A percentile compares a stretch with the other conserved stretches of the same genome.
Evolutionary conservation across 2,329 filamentous ascomycete genomes (phyloP).

Genomic region (Xylaria sp.): DNA sequence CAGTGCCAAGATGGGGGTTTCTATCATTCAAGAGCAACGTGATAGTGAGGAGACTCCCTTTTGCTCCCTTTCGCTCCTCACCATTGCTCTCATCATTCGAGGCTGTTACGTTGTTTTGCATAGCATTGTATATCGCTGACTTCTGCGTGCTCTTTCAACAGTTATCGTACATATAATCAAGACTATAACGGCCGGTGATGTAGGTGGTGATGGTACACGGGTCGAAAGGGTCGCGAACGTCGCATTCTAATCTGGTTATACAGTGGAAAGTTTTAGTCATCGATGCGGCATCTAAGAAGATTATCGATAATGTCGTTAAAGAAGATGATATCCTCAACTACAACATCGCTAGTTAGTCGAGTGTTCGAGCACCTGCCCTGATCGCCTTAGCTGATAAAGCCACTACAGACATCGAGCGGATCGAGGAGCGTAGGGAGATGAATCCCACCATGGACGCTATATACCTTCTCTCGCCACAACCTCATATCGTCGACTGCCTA

Average conservation of each 20-base stretch:
- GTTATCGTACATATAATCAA: slow-evolving; percentile 81
- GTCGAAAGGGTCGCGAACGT: not conserved
- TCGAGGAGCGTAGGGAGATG: slow-evolving; percentile 84
- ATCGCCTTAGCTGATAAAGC: slow-evolving; percentile 42
- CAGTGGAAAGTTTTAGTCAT: slow-evolving; percentile 98
- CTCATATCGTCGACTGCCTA: slow-evolving; percentile 92
- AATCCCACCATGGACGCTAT: slow-evolving; percentile 95
- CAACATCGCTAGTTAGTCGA: slow-evolving; percentile 86
- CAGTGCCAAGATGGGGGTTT: slow-evolving; percentile 79
- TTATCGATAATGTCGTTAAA: slow-evolving; percentile 90
- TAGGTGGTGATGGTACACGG: slow-evolving; percentile 57
- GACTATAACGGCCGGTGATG: slow-evolving; percentile 82
- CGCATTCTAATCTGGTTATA: slow-evolving; percentile 21
- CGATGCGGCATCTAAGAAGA: slow-evolving; percentile 83
- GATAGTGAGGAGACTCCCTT: slow-evolving; percentile 66
- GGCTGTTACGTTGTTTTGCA: too few species aligned
- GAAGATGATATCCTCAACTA: slow-evolving; percentile 97
- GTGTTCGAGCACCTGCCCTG: slow-evolving; percentile 38
- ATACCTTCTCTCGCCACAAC: slow-evolving; percentile 86
- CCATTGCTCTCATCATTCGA: slow-evolving; percentile 2
- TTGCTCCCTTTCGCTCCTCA: too few species aligned
- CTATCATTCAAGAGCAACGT: slow-evolving; percentile 85
- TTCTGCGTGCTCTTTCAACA: slow-evolving; percentile 49
- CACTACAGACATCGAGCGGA: slow-evolving; percentile 85
- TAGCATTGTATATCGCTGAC: slow-evolving; percentile 14